A percentile compares a stretch with the other conserved stretches of the same genome.
Conservation (phyloP, 352 stramenopile genomes). For the Elongisporangium anandrum region DNA sequence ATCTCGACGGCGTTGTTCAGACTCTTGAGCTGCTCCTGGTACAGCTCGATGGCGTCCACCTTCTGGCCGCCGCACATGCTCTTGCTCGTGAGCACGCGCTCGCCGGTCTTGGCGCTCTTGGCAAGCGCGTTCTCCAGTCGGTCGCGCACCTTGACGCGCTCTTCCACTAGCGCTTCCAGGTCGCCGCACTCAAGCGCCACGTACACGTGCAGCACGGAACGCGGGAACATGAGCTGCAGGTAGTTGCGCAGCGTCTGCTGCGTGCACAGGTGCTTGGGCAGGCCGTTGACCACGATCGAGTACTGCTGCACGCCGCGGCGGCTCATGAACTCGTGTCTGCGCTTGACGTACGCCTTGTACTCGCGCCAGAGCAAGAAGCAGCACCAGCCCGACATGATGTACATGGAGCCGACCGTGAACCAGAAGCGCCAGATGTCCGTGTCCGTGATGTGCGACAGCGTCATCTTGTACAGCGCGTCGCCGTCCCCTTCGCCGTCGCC, state of each 20-base stretch:
- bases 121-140: conserved; percentile 68
- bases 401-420: conserved; percentile 64
- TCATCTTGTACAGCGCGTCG: conserved; percentile 59
- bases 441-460: conserved; percentile 57
- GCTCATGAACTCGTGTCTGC: conserved; percentile 75
- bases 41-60: conserved; percentile 71
- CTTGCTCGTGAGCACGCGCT: conserved; percentile 44
- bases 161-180: conserved; percentile 66
- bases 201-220: conserved; percentile 63
- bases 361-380: conserved; percentile 66
- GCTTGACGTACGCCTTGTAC: conserved; percentile 69
- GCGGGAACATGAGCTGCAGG: conserved; percentile 66
- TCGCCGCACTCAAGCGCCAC: conserved; percentile 71
- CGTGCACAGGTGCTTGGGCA: conserved; percentile 69
- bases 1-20: conserved; percentile 75
- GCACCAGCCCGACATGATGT: conserved; percentile 47
- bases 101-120: conserved; percentile 49
- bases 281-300: conserved; percentile 65
- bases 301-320: conserved; percentile 67
- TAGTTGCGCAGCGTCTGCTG: conserved; percentile 78
- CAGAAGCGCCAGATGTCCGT: conserved; percentile 56
- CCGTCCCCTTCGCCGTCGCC: conserved; percentile 23
- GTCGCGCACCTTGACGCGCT: conserved; percentile 63
- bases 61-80: conserved; percentile 34
- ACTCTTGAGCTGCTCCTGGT: conserved; percentile 57